Percentiles rank a stretch among this genome's conserved stretches.
Conservation (phyloP, 306 rosid species). For the Vigna hirtella region DNA sequence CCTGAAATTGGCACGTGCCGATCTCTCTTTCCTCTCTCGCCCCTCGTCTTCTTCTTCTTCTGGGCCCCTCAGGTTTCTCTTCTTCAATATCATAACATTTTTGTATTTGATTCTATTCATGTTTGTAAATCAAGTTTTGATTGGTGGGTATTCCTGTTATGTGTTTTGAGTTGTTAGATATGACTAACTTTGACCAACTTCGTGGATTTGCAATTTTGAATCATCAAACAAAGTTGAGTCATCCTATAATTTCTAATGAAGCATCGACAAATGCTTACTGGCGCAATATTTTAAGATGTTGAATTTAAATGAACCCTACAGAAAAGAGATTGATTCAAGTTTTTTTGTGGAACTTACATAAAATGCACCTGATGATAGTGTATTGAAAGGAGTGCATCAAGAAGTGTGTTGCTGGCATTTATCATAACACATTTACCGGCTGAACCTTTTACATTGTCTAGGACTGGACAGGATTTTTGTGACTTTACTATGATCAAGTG, state of each 20-base stretch:
- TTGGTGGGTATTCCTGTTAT: neutral
- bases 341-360: neutral
- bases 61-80: slow-evolving; percentile 61
- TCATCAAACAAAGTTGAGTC: neutral
- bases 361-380: neutral
- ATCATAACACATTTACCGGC: neutral
- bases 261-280: neutral
- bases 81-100: neutral
- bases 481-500: slow-evolving; percentile 3
- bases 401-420: neutral
- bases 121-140: neutral
- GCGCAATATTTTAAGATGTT: neutral
- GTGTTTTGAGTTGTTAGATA: neutral
- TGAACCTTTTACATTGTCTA: neutral
- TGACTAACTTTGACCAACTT: neutral
- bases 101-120: neutral
- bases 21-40: slow-evolving; percentile 73
- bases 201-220: neutral
- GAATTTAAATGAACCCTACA: neutral
- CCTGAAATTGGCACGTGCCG: slow-evolving; percentile 70
- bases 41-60: slow-evolving; percentile 51
- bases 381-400: neutral
- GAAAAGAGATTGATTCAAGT: neutral
- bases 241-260: neutral
- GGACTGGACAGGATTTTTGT: neutral